Conservation (phyloP, 352 stramenopile genomes). For the Phytophthora foliorum region DNA sequence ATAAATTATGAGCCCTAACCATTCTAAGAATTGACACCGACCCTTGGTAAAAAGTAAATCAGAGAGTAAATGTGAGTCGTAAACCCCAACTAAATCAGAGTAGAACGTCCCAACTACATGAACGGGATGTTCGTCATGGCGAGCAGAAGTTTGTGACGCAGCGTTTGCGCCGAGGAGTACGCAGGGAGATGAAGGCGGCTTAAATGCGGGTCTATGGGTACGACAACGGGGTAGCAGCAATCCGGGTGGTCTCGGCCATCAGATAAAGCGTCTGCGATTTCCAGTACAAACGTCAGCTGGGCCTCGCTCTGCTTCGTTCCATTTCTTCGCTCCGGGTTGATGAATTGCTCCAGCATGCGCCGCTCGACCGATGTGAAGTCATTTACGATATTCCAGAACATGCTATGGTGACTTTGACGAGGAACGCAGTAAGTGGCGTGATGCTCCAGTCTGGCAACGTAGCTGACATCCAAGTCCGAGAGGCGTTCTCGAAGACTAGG, state of each 20-base stretch:
- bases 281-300: constrained; percentile 40
- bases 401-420: constrained; percentile 41
- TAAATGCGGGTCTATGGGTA: constrained; percentile 30
- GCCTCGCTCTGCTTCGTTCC: constrained; percentile 17
- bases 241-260: constrained; percentile 63
- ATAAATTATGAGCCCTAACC: no score
- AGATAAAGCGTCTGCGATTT: constrained; percentile 52
- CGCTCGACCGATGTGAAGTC: constrained; percentile 61
- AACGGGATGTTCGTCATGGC: constrained; percentile 55
- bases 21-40: no score
- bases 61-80: no score
- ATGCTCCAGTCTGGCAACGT: constrained; percentile 36
- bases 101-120: no score
- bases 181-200: constrained; percentile 64
- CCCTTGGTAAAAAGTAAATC: no score
- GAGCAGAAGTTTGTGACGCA: constrained; percentile 71
- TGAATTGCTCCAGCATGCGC: constrained; percentile 53
- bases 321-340: constrained; percentile 38
- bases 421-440: constrained; percentile 41
- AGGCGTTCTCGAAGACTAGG: constrained; percentile 40
- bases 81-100: no score
- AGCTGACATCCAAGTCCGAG: constrained; percentile 44
- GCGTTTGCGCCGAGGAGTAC: constrained; percentile 59
- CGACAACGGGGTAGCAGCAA: constrained; percentile 67
- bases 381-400: constrained; percentile 58